Evolutionary conservation across 306 rosid genomes (phyloP).

Genomic region (Citrullus mucosospermus): DNA sequence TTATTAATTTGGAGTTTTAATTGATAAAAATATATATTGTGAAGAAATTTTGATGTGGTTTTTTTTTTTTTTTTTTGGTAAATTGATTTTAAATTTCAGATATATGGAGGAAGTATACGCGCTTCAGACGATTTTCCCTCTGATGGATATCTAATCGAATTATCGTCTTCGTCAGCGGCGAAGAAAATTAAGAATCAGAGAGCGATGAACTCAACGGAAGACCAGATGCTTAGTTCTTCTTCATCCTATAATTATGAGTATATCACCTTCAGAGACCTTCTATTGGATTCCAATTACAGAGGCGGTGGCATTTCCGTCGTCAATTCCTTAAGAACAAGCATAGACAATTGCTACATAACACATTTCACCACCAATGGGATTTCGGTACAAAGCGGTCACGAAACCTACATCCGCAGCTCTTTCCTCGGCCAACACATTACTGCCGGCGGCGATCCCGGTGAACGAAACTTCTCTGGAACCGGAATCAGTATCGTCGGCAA

Average conservation of each 20-base stretch:
- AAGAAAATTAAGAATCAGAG: background rate
- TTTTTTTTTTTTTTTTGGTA: too few relatives aligned
- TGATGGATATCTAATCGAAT: slow-evolving; percentile 52
- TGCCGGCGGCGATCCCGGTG: slow-evolving; percentile 49
- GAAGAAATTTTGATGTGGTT: too few relatives aligned
- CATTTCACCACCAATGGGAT: slow-evolving; percentile 78
- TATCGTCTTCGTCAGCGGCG: slow-evolving; percentile 9
- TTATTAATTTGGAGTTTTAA: too few relatives aligned
- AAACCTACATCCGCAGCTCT: slow-evolving; percentile 67
- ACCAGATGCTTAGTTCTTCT: slow-evolving; percentile 21
- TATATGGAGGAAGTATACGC: slow-evolving; percentile 70
- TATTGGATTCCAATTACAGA: slow-evolving; percentile 66
- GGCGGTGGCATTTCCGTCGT: slow-evolving; percentile 77
- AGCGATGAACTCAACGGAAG: slow-evolving; percentile 6
- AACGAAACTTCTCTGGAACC: slow-evolving; percentile 63
- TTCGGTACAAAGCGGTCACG: slow-evolving; percentile 62
- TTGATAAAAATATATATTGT: too few relatives aligned
- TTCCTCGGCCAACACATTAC: slow-evolving; percentile 90
- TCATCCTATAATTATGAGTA: slow-evolving; percentile 60
- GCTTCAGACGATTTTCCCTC: slow-evolving; percentile 55
- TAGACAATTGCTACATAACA: slow-evolving; percentile 76
- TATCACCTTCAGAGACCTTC: slow-evolving; percentile 54
- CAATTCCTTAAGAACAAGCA: slow-evolving; percentile 61
- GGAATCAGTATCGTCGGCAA: slow-evolving; percentile 59
- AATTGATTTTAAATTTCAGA: slow-evolving; percentile 25